Base-by-base conservation (phyloP, 441 rosid species). In the Gossypium schwendimanii region DNA sequence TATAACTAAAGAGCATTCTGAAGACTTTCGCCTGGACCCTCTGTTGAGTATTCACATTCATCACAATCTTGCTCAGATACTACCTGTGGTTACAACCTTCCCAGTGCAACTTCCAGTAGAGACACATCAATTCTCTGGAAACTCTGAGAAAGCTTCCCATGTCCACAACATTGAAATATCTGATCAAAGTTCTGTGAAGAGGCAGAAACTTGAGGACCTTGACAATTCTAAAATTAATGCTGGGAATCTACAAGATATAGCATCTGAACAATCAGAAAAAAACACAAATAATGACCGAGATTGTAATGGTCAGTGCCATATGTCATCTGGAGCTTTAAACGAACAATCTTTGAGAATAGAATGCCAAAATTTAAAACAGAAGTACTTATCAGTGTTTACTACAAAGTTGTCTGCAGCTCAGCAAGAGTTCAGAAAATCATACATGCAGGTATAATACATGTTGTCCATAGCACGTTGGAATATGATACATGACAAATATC, bases 21-120 rank as follows among this genome's bases (percentile, higher is more conserved):
- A 91, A 77, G 96, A 95, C 84, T 93, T 95, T 75, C 92, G 94
- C 77, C 82, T 93, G 80, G 99, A 95, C 76, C 95, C 96, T 62
- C 80, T 95, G 73, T 81, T 95, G 86, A 88, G 86, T 80, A 93
- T 95, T 84, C 99, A 93, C 81, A 88, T 95, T 74, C 91, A 85
- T 83, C 98, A 95, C 77, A 95, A 95, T 80, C 91, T 91, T 75
- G 83, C 87, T 59, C 95, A 95, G 82, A 88, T 92, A 77, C 85
- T 93, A 74, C 84, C 85, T 52, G 11, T 55, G 81, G 86, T 79
- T 26, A 65, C 79, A 65, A 80, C 78, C 81, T 66, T 24, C 76
- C 33, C 70, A n/a, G 78, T 72, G 74, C 79, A 83, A 77, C 24
- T 50, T 49, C 77, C 83, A 36, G 68, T 81, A 49, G 65, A 79